A percentile compares a stretch with the other conserved stretches of the same genome.
Conservation (phyloP, 306 rosid species). For the Cucurbita pepo region DNA sequence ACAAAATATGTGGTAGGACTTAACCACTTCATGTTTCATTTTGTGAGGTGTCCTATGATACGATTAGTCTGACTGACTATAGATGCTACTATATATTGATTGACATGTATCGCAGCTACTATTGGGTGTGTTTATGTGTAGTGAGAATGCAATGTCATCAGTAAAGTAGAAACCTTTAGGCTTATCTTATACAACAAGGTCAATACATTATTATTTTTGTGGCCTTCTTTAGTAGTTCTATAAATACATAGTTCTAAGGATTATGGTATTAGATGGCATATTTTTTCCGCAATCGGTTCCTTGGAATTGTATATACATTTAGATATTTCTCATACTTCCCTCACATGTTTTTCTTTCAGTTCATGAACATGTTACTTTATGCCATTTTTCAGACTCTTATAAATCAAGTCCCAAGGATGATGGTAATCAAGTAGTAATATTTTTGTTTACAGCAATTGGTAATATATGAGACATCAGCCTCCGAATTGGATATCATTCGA, state of each 20-base stretch:
- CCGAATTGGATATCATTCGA: conserved; percentile 92
- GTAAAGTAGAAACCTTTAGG: background rate
- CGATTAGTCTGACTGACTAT: too few relatives aligned
- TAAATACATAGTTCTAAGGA: background rate
- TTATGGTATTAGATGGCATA: conserved; percentile 8
- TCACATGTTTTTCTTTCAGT: conserved; percentile 40
- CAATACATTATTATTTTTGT: background rate
- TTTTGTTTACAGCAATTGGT: conserved; percentile 76
- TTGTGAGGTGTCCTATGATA: background rate
- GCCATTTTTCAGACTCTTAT: background rate
- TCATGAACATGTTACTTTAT: background rate
- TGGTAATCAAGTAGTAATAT: conserved; percentile 5
- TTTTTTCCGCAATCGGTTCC: conserved; percentile 70
- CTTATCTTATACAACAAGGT: background rate
- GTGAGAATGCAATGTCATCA: background rate
- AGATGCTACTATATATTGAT: background rate
- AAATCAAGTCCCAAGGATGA: background rate
- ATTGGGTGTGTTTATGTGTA: background rate
- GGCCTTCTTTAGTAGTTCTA: background rate
- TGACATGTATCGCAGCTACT: background rate
- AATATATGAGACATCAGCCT: conserved; percentile 87
- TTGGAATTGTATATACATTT: conserved; percentile 74
- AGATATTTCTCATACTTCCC: conserved; percentile 83
- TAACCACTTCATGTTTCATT: background rate
- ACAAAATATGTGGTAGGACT: background rate